A percentile compares a stretch with the other conserved stretches of the same genome.
Conservation (phyloP, 2,329 filamentous ascomycete genomes). For the Aureobasidium namibiae region DNA sequence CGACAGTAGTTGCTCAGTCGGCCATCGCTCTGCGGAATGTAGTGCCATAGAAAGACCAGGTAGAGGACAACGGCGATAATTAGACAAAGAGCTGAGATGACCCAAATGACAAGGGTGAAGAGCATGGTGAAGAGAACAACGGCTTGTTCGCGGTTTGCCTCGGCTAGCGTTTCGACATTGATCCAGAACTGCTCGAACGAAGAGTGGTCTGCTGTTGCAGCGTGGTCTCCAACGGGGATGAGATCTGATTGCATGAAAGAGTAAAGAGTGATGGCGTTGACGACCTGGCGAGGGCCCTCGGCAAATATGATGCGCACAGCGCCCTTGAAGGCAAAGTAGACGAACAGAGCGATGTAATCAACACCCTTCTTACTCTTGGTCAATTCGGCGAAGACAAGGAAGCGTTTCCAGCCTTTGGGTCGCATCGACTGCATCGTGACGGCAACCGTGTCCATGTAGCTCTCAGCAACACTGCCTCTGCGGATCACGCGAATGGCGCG, state of each 20-base stretch:
- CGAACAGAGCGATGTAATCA: slow-evolving; percentile 84
- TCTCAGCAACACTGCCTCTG: slow-evolving; percentile 79
- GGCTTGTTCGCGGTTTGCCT: slow-evolving; percentile 67
- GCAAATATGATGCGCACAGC: slow-evolving; percentile 86
- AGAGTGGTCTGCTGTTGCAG: slow-evolving; percentile 49
- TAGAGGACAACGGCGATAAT: slow-evolving; percentile 72
- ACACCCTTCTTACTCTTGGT: slow-evolving; percentile 87
- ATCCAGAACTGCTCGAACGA: slow-evolving; percentile 69
- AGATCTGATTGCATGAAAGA: slow-evolving; percentile 73
- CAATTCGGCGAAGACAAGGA: slow-evolving; percentile 83
- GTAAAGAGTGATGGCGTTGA: slow-evolving; percentile 84
- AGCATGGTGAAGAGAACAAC: slow-evolving; percentile 83
- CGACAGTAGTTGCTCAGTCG: slow-evolving; percentile 79
- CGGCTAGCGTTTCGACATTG: slow-evolving; percentile 67
- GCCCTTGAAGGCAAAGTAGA: slow-evolving; percentile 76
- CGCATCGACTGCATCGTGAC: slow-evolving; percentile 77
- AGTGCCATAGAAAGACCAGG: slow-evolving; percentile 83
- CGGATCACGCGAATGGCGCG: slow-evolving; percentile 73
- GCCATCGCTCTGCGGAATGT: slow-evolving; percentile 75
- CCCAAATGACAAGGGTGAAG: slow-evolving; percentile 85
- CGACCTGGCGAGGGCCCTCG: slow-evolving; percentile 81
- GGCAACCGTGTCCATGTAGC: slow-evolving; percentile 81
- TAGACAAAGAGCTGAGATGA: slow-evolving; percentile 66
- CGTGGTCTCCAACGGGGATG: slow-evolving; percentile 50
- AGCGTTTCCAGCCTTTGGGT: slow-evolving; percentile 76